Conservation (phyloP, 805 yeast genomes). For the Ogataea chonburiensis region DNA sequence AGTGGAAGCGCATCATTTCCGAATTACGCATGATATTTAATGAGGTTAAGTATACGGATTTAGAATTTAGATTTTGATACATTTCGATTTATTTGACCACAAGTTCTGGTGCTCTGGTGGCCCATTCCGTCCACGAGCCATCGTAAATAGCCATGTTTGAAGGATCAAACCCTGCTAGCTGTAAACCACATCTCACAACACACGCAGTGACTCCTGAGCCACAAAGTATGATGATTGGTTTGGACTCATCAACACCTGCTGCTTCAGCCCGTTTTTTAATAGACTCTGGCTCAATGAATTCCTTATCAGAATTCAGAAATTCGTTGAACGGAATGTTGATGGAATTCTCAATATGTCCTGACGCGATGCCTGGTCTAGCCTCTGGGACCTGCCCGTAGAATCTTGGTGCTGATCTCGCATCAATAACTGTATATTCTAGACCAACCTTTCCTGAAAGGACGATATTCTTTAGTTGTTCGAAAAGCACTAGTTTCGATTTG, state of each 20-base stretch:
- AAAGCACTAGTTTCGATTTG: slow-evolving; percentile 55
- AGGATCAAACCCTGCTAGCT: slow-evolving; percentile 46
- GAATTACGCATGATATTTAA: slow-evolving; percentile 18
- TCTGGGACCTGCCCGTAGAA: slow-evolving; percentile 82
- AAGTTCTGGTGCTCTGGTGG: slow-evolving; percentile 63
- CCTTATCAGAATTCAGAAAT: slow-evolving; percentile 50
- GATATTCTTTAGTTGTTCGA: slow-evolving; percentile 61
- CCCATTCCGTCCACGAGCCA: slow-evolving; percentile 92
- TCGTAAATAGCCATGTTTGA: slow-evolving; percentile 64
- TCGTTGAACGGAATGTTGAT: slow-evolving; percentile 71
- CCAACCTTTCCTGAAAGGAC: slow-evolving; percentile 49
- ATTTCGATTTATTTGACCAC: slow-evolving; percentile 42
- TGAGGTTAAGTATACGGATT: slow-evolving; percentile 12
- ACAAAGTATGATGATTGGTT: slow-evolving; percentile 83
- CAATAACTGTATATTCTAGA: slow-evolving; percentile 56
- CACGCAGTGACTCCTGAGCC: slow-evolving; percentile 98
- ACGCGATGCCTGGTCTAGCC: slow-evolving; percentile 82
- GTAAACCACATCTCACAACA: slow-evolving; percentile 73
- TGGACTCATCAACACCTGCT: slow-evolving; percentile 40
- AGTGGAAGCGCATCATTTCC: slow-evolving; percentile 23
- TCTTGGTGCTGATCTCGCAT: slow-evolving; percentile 77
- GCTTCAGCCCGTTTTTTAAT: slow-evolving; percentile 47
- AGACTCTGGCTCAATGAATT: slow-evolving; percentile 47
- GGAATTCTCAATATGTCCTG: slow-evolving; percentile 89
- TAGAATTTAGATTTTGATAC: slow-evolving; percentile 17